A percentile compares a stretch with the other conserved stretches of the same genome.
phyloP scores from a whole-genome alignment of 2,329 filamentous ascomycete genomes.

The Diaporthe longicolla region DNA sequence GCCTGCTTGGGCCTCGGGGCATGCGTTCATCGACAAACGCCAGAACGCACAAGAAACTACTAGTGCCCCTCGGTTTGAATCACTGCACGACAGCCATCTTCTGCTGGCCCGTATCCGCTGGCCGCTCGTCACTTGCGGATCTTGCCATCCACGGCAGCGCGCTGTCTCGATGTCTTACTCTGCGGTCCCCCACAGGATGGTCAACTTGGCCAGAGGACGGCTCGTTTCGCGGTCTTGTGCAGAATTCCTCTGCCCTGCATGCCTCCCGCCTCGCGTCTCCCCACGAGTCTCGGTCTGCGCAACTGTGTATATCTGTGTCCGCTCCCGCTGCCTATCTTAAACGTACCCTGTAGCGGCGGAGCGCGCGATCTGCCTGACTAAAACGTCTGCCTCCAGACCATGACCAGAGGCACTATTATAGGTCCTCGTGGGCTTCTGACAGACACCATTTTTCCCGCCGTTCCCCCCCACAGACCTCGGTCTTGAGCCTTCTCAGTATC shows the following conservation, averaged over 20 bases:
- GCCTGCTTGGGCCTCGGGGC: slow-evolving; percentile 38
- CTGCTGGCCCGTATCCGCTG: slow-evolving; percentile 27
- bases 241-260: slow-evolving; percentile 23
- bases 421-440: slow-evolving; percentile 24
- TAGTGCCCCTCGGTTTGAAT: slow-evolving; percentile 37
- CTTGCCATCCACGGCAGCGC: slow-evolving; percentile 30
- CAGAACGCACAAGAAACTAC: slow-evolving; percentile 37
- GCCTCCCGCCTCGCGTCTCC: neutral
- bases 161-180: slow-evolving; percentile 41
- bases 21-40: slow-evolving; percentile 34
- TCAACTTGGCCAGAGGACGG: slow-evolving; percentile 14
- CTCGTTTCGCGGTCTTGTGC: slow-evolving; percentile 28
- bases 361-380: slow-evolving; percentile 22
- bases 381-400: slow-evolving; percentile 3
- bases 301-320: slow-evolving; percentile 24
- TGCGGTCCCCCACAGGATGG: slow-evolving; percentile 36
- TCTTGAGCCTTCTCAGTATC: slow-evolving; percentile 34
- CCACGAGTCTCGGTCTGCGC: neutral
- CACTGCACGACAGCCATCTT: slow-evolving; percentile 32
- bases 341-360: slow-evolving; percentile 14
- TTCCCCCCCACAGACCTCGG: slow-evolving; percentile 37
- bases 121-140: slow-evolving; percentile 31
- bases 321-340: slow-evolving; percentile 15
- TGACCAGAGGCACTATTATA: slow-evolving; percentile 25
- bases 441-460: slow-evolving; percentile 21